phyloP scores from a whole-genome alignment of 129 eudicot genomes.

The Arctium lappa region DNA sequence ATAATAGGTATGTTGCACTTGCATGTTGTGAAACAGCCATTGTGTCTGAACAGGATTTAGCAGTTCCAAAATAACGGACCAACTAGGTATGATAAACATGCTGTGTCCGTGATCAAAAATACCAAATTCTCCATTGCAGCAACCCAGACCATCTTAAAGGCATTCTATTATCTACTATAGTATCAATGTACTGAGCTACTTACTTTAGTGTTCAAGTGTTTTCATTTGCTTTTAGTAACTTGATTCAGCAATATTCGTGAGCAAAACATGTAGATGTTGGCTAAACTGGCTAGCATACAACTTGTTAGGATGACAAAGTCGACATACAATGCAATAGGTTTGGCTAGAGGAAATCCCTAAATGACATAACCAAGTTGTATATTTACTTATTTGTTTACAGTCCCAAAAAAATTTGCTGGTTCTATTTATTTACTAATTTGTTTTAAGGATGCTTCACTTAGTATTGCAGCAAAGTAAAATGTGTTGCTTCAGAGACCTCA shows the following conservation, averaged over 20 bases:
- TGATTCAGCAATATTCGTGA: background rate
- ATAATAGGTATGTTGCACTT: slow-evolving; percentile 1
- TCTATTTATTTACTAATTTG: background rate
- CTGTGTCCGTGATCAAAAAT: background rate
- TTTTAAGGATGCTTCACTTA: background rate
- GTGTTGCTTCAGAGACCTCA: background rate
- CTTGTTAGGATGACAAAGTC: background rate
- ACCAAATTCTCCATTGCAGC: background rate
- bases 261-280: background rate
- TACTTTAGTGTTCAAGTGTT: background rate
- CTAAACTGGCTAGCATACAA: background rate
- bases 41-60: background rate
- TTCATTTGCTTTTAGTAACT: background rate
- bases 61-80: background rate
- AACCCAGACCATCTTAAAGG: background rate
- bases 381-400: background rate
- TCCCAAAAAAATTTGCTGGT: background rate
- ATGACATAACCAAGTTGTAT: background rate
- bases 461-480: background rate
- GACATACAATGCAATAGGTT: background rate
- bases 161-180: slow-evolving; percentile 6
- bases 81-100: background rate
- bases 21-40: background rate
- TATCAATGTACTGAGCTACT: background rate
- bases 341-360: background rate